These are phyloP conservation scores for Nannochloropsis salina DNA, from an alignment of 108 stramenopile species.

Conservation along the genomic window DNA sequence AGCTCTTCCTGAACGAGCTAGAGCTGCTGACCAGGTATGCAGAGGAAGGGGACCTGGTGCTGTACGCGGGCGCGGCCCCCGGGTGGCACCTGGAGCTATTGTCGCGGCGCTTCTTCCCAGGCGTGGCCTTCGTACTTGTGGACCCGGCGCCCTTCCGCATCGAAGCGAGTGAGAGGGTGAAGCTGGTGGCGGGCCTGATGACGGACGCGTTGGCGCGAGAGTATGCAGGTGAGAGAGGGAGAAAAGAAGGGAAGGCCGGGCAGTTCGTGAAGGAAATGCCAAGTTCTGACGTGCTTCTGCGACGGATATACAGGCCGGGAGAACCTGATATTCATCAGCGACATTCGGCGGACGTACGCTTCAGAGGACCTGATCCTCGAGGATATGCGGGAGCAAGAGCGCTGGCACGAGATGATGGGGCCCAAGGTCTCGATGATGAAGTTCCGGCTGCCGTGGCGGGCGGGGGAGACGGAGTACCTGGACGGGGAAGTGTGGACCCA, in stretches of 20 bases:
- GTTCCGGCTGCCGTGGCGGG: constrained; percentile 33
- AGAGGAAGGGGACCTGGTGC: not conserved
- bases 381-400: constrained; percentile 24
- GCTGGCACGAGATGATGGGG: constrained; percentile 7
- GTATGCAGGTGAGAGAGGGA: not conserved
- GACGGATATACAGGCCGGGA: not conserved
- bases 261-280: not conserved
- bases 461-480: constrained; percentile 29
- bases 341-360: constrained; percentile 22
- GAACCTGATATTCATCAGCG: constrained; percentile 23
- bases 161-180: not conserved
- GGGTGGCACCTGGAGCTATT: constrained; percentile 22
- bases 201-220: constrained; percentile 11
- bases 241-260: not conserved
- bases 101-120: not conserved
- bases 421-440: constrained; percentile 28
- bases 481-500: constrained; percentile 22
- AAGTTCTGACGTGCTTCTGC: not conserved
- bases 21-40: constrained; percentile 28
- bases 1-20: constrained; percentile 24
- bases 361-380: constrained; percentile 22
- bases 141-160: constrained; percentile 25
- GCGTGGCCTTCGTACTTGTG: not conserved
- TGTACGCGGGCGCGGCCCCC: constrained; percentile 35
- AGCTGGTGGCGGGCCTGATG: constrained; percentile 22